phyloP scores from a whole-genome alignment of 768 basidiomycete genomes.

The Trichaptum fuscoviolaceum region DNA sequence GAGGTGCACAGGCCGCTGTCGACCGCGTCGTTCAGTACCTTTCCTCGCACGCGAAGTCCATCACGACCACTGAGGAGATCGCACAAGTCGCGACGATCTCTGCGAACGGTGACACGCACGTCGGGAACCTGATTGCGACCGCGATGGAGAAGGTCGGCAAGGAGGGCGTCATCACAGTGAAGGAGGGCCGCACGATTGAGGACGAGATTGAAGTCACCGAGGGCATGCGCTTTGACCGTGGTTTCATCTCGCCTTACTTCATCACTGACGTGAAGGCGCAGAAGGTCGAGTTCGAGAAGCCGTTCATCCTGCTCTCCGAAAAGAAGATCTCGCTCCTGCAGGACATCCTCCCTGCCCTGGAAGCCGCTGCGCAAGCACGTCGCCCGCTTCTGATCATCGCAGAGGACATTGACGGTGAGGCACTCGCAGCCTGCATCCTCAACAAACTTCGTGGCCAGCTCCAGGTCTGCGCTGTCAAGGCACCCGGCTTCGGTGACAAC shows the following conservation, averaged over 20 bases:
- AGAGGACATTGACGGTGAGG: conserved; percentile 97
- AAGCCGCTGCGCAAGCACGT: conserved; percentile 65
- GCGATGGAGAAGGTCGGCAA: conserved; percentile 99
- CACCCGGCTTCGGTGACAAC: conserved; percentile 98
- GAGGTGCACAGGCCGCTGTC: conserved; percentile 96
- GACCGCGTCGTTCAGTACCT: conserved; percentile 92
- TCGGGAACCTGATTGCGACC: conserved; percentile 93
- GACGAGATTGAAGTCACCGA: conserved; percentile 99
- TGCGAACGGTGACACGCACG: conserved; percentile 74
- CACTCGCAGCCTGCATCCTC: conserved; percentile 94
- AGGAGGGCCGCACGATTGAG: conserved; percentile 96
- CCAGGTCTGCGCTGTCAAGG: conserved; percentile 91
- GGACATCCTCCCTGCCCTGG: conserved; percentile 91
- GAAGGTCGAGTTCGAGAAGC: conserved; percentile 97
- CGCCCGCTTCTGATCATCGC: conserved; percentile 95
- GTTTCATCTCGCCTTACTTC: conserved; percentile 97
- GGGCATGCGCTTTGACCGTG: conserved; percentile 99
- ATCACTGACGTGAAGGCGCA: conserved; percentile 97
- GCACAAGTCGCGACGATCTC: conserved; percentile 97
- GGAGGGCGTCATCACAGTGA: conserved; percentile 99
- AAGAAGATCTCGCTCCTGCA: conserved; percentile 96
- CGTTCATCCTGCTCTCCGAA: conserved; percentile 87
- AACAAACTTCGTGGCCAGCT: conserved; percentile 99
- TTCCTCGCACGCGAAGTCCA: conserved; percentile 80
- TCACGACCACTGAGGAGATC: conserved; percentile 97